Evolutionary conservation across 1,284 basidiomycete genomes (phyloP), one percentile per base, ranked within the genome.

Genomic region (Ustilago trichophora): DNA sequence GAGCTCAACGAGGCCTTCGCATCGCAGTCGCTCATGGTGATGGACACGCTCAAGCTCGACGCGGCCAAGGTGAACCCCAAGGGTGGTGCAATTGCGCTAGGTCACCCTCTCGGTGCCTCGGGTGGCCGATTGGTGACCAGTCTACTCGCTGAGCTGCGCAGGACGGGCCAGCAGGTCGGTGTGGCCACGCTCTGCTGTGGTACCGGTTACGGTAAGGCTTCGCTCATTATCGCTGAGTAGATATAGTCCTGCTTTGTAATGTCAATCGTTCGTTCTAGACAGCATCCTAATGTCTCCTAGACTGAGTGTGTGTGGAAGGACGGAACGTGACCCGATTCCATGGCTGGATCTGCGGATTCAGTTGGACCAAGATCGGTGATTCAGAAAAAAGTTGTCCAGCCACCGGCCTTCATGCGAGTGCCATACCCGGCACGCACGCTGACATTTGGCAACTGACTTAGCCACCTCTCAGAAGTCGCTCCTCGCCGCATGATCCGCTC

Each of bases 1-100:
- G 78, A 80, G 57, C 46, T 80, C 42, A 80, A 80, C 52, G 78
- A 79, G 47, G 78, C 78, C 21, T 80, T 80, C 44, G 78, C 78
- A 10, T 77, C 75, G 24, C 77, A 80, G 52, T 63, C 71, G 31
- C 52, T 79, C 16, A 77, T 76, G 77, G 69, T 67, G 29, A 68
- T 75, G 47, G 76, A 75, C 34, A 67, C 67, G 34, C 69, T 80
- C 51, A 62, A 65, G 24, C 51, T 80, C 22, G 63, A 70, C 18
- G 50, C 45, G 7, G 42, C 41, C 15, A 75, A 73, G 48, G 76
- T 80, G 18, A 80, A 80, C 54, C 72, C 71, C n/a, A 79, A 79
- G 46, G 78, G 78, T n/a, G 78, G 78, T 18, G 78, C 78, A 12
- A 80, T 80, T 31, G 77, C 77, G 10, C 51, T 80, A n/a, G 78